Evolutionary conservation across 108 stramenopile species (phyloP).

Genomic region (Mediolabrus comicus): DNA sequence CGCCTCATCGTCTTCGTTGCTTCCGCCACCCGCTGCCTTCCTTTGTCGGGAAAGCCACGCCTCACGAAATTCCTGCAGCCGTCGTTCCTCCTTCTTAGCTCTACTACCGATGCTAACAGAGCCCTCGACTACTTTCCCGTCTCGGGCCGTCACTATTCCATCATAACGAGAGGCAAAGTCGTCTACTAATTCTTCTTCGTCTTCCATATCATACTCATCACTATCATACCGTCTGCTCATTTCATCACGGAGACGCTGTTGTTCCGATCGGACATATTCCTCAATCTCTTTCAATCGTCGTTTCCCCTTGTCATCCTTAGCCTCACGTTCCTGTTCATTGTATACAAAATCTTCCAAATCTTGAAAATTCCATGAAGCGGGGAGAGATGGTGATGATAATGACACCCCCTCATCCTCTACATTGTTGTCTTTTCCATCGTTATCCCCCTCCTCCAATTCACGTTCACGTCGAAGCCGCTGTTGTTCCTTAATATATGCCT

Average conservation of each 20-base stretch:
- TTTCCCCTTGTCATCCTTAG: background rate
- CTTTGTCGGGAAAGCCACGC: conserved; percentile 1
- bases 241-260: background rate
- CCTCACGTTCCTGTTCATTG: background rate
- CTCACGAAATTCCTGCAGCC: background rate
- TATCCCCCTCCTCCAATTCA: background rate
- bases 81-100: background rate
- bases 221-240: background rate
- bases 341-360: conserved; percentile 1
- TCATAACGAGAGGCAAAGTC: background rate
- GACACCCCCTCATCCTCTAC: background rate
- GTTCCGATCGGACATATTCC: background rate
- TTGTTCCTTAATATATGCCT: background rate
- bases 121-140: background rate
- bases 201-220: background rate
- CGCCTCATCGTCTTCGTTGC: background rate
- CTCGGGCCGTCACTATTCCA: background rate
- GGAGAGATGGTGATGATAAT: background rate
- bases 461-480: background rate
- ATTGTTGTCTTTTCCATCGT: background rate
- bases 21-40: background rate
- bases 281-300: background rate
- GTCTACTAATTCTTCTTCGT: conserved; percentile 5
- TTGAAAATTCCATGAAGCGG: background rate
- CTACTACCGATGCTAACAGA: background rate